A percentile compares a stretch with the other conserved stretches of the same genome.
Evolutionary conservation across 345 rosid genomes (phyloP).

Genomic region (Laguncularia racemosa): DNA sequence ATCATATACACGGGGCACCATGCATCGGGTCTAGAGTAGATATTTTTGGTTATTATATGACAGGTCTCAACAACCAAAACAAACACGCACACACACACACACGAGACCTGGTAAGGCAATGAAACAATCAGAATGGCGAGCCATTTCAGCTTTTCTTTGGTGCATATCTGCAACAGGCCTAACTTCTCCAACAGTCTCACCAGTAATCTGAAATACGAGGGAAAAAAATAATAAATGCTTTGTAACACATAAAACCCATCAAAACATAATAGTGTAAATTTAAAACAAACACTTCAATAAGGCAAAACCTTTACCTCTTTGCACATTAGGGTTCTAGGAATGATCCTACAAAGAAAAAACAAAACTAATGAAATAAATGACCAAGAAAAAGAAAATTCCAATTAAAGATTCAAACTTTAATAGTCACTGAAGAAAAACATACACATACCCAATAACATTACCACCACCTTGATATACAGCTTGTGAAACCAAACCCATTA

Average conservation of each 20-base stretch:
- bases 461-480: constrained; percentile 79
- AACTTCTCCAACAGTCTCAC: constrained; percentile 77
- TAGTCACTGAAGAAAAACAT: not conserved
- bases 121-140: constrained; percentile 87
- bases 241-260: not conserved
- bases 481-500: constrained; percentile 90
- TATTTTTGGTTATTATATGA: not conserved
- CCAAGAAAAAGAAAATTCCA: not conserved
- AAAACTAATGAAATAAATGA: not conserved
- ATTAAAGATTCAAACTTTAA: not conserved
- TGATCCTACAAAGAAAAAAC: constrained; percentile 25
- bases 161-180: constrained; percentile 92
- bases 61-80: constrained; percentile 1
- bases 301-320: constrained; percentile 32
- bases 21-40: not conserved
- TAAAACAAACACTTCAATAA: not conserved
- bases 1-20: not conserved
- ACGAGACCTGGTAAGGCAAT: constrained; percentile 84
- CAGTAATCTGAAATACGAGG: constrained; percentile 1
- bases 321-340: constrained; percentile 43
- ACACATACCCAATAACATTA: constrained; percentile 72
- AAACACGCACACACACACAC: not conserved
- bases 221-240: not conserved
- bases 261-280: not conserved
- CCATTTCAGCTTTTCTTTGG: constrained; percentile 97